These are phyloP conservation scores for Podospora sp. DNA, from an alignment of 495 filamentous ascomycete species.

Conservation along the genomic window DNA sequence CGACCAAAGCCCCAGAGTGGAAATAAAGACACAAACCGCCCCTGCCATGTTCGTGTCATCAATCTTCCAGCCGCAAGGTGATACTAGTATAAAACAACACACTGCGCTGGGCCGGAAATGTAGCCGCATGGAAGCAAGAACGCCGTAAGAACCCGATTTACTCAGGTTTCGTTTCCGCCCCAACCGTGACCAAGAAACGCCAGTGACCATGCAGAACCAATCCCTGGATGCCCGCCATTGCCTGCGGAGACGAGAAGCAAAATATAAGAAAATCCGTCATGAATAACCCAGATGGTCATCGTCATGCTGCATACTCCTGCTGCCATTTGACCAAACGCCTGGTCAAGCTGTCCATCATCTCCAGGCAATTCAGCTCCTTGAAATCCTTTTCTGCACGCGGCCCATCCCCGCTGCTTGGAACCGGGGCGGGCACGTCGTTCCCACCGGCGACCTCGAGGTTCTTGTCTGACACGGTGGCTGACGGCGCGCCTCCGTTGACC, in stretches of 20 bases:
- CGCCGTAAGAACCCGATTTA: not conserved
- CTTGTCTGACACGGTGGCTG: slow-evolving; percentile 7
- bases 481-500: slow-evolving; percentile 15
- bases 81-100: not conserved
- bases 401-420: not conserved
- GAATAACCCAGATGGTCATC: not conserved
- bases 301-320: slow-evolving; percentile 49
- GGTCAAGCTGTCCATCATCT: slow-evolving; percentile 83
- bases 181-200: not conserved
- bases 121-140: not conserved
- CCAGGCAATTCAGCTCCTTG: slow-evolving; percentile 67
- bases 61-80: not conserved
- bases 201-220: not conserved
- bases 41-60: not conserved
- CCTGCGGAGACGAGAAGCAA: not conserved
- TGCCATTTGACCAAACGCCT: slow-evolving; percentile 79
- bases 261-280: not conserved
- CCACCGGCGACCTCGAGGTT: slow-evolving; percentile 3
- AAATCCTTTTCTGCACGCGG: slow-evolving; percentile 54
- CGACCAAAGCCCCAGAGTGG: not conserved
- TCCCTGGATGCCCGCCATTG: not conserved
- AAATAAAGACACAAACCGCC: slow-evolving; percentile 2
- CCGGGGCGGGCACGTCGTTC: slow-evolving; percentile 3
- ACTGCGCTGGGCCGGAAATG: not conserved
- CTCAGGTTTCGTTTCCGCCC: not conserved